Evolutionary conservation across 768 basidiomycete species (phyloP).

Genomic region (Mycena latifolia): DNA sequence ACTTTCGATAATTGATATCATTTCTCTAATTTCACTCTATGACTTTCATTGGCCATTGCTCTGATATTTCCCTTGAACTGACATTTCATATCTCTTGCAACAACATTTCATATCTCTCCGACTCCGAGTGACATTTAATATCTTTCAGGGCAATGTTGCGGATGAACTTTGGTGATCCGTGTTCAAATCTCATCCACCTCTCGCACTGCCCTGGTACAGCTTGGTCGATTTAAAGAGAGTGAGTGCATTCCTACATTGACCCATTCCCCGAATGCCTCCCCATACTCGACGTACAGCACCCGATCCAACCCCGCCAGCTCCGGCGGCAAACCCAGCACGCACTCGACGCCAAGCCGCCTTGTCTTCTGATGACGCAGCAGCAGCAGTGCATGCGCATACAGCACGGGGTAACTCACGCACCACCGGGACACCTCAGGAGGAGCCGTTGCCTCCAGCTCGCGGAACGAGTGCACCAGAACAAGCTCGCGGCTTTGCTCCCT

Average conservation of each 20-base stretch:
- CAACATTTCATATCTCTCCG: slow-evolving; percentile 16
- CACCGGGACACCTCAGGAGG: slow-evolving; percentile 10
- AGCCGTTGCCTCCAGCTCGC: slow-evolving; percentile 5
- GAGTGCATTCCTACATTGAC: slow-evolving; percentile 17
- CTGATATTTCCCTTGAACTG: slow-evolving; percentile 11
- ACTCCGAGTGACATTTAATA: too few relatives aligned
- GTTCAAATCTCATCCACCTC: neutral
- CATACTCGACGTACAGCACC: slow-evolving; percentile 6
- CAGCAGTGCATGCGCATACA: slow-evolving; percentile 6
- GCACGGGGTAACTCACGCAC: neutral
- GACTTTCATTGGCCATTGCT: slow-evolving; percentile 11
- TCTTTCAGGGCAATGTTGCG: slow-evolving; percentile 16
- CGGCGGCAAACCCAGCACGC: neutral
- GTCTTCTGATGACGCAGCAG: neutral
- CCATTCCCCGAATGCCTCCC: slow-evolving; percentile 12
- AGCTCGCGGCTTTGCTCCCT: slow-evolving; percentile 19
- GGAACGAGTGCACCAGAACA: slow-evolving; percentile 11
- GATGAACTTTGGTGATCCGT: slow-evolving; percentile 11
- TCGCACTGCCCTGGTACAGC: slow-evolving; percentile 9
- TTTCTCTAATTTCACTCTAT: slow-evolving; percentile 15
- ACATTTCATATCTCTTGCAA: slow-evolving; percentile 17
- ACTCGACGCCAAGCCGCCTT: slow-evolving; percentile 11
- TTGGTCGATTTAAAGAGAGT: slow-evolving; percentile 11
- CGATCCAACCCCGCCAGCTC: slow-evolving; percentile 6
- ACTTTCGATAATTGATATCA: slow-evolving; percentile 9